A percentile compares a stretch with the other conserved stretches of the same genome.
phyloP scores from a whole-genome alignment of 164 flowering plant genomes.

The Warburgia ugandensis region DNA sequence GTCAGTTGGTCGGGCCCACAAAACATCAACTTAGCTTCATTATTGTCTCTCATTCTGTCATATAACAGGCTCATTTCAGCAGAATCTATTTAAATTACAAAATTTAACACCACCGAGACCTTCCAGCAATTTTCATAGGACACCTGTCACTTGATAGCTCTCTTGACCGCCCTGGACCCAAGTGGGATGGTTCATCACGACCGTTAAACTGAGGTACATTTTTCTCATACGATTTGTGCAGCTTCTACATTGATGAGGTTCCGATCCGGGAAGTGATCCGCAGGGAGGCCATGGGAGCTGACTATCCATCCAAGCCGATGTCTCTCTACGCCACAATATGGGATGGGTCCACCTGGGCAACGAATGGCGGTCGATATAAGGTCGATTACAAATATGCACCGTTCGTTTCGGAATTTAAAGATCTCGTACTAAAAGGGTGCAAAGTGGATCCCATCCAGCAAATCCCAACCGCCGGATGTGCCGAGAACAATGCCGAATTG shows the following conservation, averaged over 20 bases:
- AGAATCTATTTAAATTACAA: too few species aligned
- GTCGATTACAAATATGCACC: slow-evolving; percentile 72
- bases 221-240: slow-evolving; percentile 16
- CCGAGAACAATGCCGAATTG: slow-evolving; percentile 16
- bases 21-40: too few species aligned
- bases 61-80: too few species aligned
- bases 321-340: slow-evolving; percentile 86
- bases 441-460: slow-evolving; percentile 47
- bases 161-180: too few species aligned
- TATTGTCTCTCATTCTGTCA: too few species aligned
- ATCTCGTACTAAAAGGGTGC: slow-evolving; percentile 69
- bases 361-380: slow-evolving; percentile 68
- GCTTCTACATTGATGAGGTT: slow-evolving; percentile 80
- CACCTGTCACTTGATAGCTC: too few species aligned
- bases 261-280: slow-evolving; percentile 73
- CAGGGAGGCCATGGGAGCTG: slow-evolving; percentile 63
- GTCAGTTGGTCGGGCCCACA: too few species aligned
- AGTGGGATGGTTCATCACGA: too few species aligned
- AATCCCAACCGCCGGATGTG: slow-evolving; percentile 22
- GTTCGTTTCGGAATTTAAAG: slow-evolving; percentile 55
- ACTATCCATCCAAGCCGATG: slow-evolving; percentile 94
- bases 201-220: too few species aligned
- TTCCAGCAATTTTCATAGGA: too few species aligned
- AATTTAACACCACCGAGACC: too few species aligned
- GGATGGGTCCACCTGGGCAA: slow-evolving; percentile 96